phyloP scores from a whole-genome alignment of 2,329 filamentous ascomycete species.

The Coniosporium tulheliwenetii region DNA sequence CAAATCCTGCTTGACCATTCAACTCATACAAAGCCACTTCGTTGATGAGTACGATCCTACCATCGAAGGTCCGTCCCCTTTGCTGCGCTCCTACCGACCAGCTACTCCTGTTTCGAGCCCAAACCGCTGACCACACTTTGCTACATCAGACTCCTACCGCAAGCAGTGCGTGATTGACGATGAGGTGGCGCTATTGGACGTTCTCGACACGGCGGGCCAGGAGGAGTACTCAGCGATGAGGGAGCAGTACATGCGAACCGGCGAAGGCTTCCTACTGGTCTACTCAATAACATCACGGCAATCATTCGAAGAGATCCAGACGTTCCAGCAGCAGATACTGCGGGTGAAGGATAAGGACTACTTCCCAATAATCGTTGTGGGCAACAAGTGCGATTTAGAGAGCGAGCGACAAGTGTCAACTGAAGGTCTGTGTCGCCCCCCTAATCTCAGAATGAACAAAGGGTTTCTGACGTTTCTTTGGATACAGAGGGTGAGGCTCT shows the following conservation, averaged over 20 bases:
- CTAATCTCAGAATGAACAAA: not conserved
- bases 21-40: slow-evolving; percentile 72
- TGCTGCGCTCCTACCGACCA: not conserved
- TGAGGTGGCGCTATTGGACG: slow-evolving; percentile 91
- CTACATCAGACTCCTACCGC: slow-evolving; percentile 75
- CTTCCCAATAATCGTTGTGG: slow-evolving; percentile 97
- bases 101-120: slow-evolving; percentile 2
- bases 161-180: slow-evolving; percentile 99
- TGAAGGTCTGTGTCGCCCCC: slow-evolving; percentile 51
- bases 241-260: slow-evolving; percentile 99
- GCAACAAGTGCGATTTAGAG: slow-evolving; percentile 98
- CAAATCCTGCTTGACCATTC: slow-evolving; percentile 98
- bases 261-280: slow-evolving; percentile 92
- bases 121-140: slow-evolving; percentile 1
- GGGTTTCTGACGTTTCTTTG: not conserved
- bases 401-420: slow-evolving; percentile 78
- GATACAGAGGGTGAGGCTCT: slow-evolving; percentile 71
- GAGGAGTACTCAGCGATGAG: slow-evolving; percentile 99
- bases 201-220: slow-evolving; percentile 94
- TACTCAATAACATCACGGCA: slow-evolving; percentile 97
- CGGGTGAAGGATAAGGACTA: slow-evolving; percentile 99
- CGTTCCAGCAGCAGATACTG: slow-evolving; percentile 96
- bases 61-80: slow-evolving; percentile 64
- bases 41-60: slow-evolving; percentile 99
- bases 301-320: slow-evolving; percentile 96